A percentile compares a stretch with the other conserved stretches of the same genome.
These are phyloP conservation scores for Apiospora marii DNA, from an alignment of 2,329 filamentous ascomycete genomes.

Conservation along the genomic window DNA sequence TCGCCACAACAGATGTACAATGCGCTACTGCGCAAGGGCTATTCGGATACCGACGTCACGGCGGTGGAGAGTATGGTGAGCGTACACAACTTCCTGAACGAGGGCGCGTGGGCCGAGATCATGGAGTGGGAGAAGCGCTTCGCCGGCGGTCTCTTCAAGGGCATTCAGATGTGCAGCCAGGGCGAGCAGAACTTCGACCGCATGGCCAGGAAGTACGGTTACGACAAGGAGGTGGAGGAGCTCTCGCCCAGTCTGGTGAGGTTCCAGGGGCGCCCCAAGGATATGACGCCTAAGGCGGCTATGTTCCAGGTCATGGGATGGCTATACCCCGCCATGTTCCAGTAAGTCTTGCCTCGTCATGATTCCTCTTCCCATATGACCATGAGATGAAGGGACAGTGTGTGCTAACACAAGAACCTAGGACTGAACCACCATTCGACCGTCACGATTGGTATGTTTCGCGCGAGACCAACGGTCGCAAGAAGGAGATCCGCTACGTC, in stretches of 20 bases:
- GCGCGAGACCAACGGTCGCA: conserved; percentile 71
- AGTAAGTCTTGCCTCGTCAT: conserved; percentile 55
- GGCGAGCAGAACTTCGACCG: conserved; percentile 71
- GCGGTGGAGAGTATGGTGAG: conserved; percentile 97
- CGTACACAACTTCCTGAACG: conserved; percentile 97
- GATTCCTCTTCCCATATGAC: no score
- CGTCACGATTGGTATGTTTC: conserved; percentile 97
- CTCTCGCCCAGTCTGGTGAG: conserved; percentile 77
- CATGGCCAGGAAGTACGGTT: conserved; percentile 48
- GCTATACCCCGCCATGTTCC: conserved; percentile 82
- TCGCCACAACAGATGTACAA: conserved; percentile 99
- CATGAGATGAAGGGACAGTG: background rate
- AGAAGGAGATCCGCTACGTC: conserved; percentile 86
- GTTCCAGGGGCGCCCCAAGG: conserved; percentile 89
- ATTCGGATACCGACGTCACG: conserved; percentile 91
- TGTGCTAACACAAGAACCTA: conserved; percentile 41
- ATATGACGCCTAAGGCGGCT: conserved; percentile 89
- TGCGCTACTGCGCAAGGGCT: conserved; percentile 92
- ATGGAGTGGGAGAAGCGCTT: conserved; percentile 93
- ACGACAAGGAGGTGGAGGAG: conserved; percentile 61
- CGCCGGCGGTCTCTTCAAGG: conserved; percentile 72
- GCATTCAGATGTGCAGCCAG: conserved; percentile 76
- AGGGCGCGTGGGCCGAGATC: conserved; percentile 96
- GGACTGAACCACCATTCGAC: conserved; percentile 88
- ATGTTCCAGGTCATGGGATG: conserved; percentile 82